Evolutionary conservation across 2,329 filamentous ascomycete genomes (phyloP), one percentile per base, ranked within the genome.

Genomic region (Endothia cerciana): DNA sequence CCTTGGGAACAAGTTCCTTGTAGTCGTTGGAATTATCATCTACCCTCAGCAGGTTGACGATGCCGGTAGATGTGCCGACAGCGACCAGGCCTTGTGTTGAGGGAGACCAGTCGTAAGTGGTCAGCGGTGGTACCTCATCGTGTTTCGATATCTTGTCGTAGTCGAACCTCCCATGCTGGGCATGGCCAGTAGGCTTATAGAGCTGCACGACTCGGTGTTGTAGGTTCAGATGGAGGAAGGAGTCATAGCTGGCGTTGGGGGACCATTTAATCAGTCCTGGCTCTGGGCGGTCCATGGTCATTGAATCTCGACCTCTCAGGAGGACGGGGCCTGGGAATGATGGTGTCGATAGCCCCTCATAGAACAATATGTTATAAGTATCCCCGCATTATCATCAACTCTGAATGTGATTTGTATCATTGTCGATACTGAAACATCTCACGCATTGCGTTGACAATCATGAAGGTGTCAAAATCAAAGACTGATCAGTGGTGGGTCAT

Each of bases 31-130:
- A 89, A 69, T 87, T 85, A 71, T 91, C 88, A 72, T 93, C 88
- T 58, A 95, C 85, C 68, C 89, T 85, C 64, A 95, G 78, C 25
- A 96, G 80, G 69, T 91, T 90, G 69, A 93, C 90, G 64, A 93
- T 87, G 59, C 92, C 92, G 47, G 88, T 88, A 17, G 88, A 85
- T 13, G 91, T 91, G 49, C 92, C 92, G 36, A 95, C 85, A 28
- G 90, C 91, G 49, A 95, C 85, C 10, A 94, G 81, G 61, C 88
- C 87, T 40, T 83, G 80, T n/a, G 85, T 79, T 38, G 81, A 81
- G 33, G 87, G 85, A 15, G 87, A 89, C 87, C 87, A 90, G 77
- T 90, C 87, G 73, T 88, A 89, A 5, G 87, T 87, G 53, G 85
- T 89, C 66, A 90, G 79, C 4, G 85, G 83, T 47, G 87, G 87